These are phyloP conservation scores for Fusarium sp. DNA, from an alignment of 2,329 filamentous ascomycete genomes.

Conservation along the genomic window DNA sequence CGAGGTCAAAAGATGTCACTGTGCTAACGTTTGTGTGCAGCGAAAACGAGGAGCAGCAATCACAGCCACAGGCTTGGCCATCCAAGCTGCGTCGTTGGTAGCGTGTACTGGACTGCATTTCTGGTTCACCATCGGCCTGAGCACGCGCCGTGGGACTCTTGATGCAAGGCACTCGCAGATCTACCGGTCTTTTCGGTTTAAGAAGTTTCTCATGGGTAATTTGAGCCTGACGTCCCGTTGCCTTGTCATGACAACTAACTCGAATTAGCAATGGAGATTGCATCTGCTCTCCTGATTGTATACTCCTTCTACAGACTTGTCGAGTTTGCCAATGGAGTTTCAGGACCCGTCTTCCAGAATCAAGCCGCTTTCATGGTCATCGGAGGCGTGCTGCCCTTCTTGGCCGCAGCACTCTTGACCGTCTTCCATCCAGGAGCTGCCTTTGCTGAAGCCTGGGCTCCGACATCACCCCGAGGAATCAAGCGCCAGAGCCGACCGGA, in stretches of 20 bases:
- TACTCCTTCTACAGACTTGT: slow-evolving; percentile 55
- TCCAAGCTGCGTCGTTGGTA: slow-evolving; percentile 55
- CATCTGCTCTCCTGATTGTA: slow-evolving; percentile 50
- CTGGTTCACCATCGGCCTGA: slow-evolving; percentile 53
- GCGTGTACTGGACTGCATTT: slow-evolving; percentile 52
- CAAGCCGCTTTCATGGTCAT: slow-evolving; percentile 52
- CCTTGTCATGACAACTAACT: slow-evolving; percentile 14
- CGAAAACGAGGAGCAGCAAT: slow-evolving; percentile 50
- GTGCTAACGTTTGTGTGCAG: slow-evolving; percentile 40
- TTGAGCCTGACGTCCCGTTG: not conserved
- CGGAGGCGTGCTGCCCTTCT: slow-evolving; percentile 53
- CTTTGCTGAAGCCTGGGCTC: slow-evolving; percentile 53
- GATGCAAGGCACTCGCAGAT: slow-evolving; percentile 52
- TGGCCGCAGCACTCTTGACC: slow-evolving; percentile 49
- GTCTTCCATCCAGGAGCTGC: slow-evolving; percentile 51
- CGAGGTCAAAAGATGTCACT: not conserved
- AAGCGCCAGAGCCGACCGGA: slow-evolving; percentile 34
- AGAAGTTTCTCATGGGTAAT: slow-evolving; percentile 57
- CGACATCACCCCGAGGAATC: slow-evolving; percentile 48
- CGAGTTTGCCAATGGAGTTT: slow-evolving; percentile 51
- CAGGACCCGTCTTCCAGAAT: slow-evolving; percentile 50
- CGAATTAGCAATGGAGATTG: slow-evolving; percentile 49
- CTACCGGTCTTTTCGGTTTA: slow-evolving; percentile 56
- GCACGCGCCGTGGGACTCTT: slow-evolving; percentile 49
- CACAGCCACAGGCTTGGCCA: slow-evolving; percentile 55